phyloP scores from a whole-genome alignment of 192 early-diverging fungal species.

The Dissophora globulifera region DNA sequence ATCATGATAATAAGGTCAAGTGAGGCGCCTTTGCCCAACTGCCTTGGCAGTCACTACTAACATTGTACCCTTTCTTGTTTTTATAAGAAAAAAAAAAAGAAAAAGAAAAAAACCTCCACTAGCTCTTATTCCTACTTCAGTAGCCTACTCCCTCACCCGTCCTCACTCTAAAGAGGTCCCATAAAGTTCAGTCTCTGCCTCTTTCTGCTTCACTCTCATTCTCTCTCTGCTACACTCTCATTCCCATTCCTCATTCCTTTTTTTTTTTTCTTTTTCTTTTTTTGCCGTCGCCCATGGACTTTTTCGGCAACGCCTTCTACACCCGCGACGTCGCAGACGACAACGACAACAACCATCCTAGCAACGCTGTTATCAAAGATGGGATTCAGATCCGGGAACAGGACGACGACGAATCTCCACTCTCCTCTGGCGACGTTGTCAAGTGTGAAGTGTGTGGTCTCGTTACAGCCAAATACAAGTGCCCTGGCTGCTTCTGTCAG shows the following conservation, averaged over 20 bases:
- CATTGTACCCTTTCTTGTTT: too few species aligned
- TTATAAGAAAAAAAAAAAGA: too few species aligned
- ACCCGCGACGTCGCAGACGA: conserved; percentile 26
- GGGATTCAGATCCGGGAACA: conserved; percentile 50
- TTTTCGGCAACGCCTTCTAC: conserved; percentile 47
- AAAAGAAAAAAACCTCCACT: background rate
- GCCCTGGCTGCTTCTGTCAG: conserved; percentile 70
- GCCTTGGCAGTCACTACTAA: too few species aligned
- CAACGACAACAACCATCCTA: background rate
- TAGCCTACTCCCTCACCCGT: background rate
- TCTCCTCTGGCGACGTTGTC: conserved; percentile 24
- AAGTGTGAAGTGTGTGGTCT: conserved; percentile 61
- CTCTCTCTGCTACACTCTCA: background rate
- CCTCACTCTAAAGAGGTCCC: too few species aligned
- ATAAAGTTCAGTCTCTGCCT: too few species aligned
- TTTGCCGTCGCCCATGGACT: conserved; percentile 29
- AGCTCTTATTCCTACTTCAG: background rate
- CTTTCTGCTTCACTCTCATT: background rate
- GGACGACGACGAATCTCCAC: background rate
- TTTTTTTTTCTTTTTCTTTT: background rate
- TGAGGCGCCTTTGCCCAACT: too few species aligned
- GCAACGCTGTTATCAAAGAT: conserved; percentile 34
- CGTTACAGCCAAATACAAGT: conserved; percentile 69
- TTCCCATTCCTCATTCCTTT: background rate
- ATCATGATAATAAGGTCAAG: too few species aligned